Conservation (phyloP, 768 basidiomycete species). For the Boletus speciosus region DNA sequence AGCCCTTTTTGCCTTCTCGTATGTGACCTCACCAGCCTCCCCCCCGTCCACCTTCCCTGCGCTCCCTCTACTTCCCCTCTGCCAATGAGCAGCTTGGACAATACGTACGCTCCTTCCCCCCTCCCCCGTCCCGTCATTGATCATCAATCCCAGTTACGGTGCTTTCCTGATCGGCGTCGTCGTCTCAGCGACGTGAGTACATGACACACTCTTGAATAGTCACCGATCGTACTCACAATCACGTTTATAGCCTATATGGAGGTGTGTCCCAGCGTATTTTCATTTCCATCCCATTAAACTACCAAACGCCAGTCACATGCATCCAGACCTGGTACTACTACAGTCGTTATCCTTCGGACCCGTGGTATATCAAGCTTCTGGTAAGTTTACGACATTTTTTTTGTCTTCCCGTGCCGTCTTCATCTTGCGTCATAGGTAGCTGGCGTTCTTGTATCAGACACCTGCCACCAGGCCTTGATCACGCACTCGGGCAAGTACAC, state of each 20-base stretch:
- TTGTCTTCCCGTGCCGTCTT: not conserved
- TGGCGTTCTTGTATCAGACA: constrained; percentile 51
- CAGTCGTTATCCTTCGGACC: constrained; percentile 45
- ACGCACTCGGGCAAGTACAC: constrained; percentile 46
- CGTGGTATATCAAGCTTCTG: constrained; percentile 47
- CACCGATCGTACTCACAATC: not conserved
- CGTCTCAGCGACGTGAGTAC: constrained; percentile 47
- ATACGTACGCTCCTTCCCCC: constrained; percentile 33
- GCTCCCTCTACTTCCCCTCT: not conserved
- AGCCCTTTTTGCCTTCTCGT: constrained; percentile 5
- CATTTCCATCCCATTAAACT: constrained; percentile 6
- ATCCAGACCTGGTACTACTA: constrained; percentile 60
- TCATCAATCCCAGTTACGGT: constrained; percentile 39
- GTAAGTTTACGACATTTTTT: constrained; percentile 29
- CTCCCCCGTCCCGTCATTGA: not conserved
- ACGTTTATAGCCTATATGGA: constrained; percentile 45
- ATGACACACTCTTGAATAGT: constrained; percentile 1
- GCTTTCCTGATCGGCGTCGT: constrained; percentile 55
- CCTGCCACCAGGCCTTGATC: constrained; percentile 54
- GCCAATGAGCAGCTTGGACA: constrained; percentile 30
- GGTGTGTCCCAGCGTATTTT: constrained; percentile 30
- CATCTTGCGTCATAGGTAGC: constrained; percentile 39
- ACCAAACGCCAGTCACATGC: constrained; percentile 42
- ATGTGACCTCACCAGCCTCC: not conserved
- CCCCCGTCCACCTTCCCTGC: not conserved